Evolutionary conservation across 2,329 filamentous ascomycete species (phyloP).

Genomic region (Trichoderma afroharzianum): DNA sequence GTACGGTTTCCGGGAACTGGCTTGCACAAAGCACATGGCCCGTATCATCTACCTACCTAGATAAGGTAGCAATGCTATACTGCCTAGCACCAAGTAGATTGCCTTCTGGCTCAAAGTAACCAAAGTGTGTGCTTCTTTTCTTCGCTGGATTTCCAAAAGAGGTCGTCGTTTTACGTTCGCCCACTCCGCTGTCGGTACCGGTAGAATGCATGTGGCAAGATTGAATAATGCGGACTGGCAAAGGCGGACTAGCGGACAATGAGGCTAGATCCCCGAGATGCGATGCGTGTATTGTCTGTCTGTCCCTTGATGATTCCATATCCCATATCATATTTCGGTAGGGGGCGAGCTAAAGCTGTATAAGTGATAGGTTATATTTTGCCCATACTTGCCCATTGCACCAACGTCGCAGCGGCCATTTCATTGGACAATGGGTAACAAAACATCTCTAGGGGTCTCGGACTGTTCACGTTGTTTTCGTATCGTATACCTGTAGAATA

Average conservation of each 20-base stretch:
- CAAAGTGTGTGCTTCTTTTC: neutral
- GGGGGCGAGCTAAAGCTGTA: neutral
- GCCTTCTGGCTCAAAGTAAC: neutral
- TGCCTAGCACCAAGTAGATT: neutral
- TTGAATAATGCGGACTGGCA: neutral
- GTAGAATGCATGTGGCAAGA: neutral
- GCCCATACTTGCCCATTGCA: neutral
- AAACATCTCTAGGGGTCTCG: neutral
- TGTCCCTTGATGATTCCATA: neutral
- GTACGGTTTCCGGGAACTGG: neutral
- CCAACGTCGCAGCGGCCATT: neutral
- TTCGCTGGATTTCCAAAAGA: neutral
- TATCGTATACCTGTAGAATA: neutral
- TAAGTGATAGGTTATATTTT: constrained; percentile 5
- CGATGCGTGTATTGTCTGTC: neutral
- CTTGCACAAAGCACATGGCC: neutral
- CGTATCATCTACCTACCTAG: neutral
- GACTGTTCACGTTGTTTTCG: neutral
- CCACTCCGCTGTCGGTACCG: neutral
- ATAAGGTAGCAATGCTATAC: neutral
- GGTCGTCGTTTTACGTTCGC: neutral
- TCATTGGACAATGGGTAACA: neutral
- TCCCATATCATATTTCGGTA: neutral
- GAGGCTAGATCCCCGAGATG: neutral
- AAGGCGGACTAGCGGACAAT: neutral